A percentile compares a stretch with the other conserved stretches of the same genome.
Evolutionary conservation across 495 filamentous ascomycete species (phyloP).

Genomic region (Delitschia confertaspora): DNA sequence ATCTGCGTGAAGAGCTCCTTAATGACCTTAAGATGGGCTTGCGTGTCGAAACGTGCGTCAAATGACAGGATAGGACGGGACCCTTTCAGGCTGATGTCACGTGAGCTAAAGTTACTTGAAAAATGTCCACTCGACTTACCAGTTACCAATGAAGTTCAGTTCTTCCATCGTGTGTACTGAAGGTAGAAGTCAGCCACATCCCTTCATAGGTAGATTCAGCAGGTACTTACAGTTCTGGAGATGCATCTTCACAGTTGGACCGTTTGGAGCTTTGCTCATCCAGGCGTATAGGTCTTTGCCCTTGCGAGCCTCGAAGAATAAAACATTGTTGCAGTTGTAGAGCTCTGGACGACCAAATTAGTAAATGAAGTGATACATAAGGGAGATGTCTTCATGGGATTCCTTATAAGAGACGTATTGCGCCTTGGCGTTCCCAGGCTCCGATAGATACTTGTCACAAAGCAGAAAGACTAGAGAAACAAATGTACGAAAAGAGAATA

Average conservation of each 20-base stretch:
- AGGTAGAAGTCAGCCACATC: slow-evolving; percentile 5
- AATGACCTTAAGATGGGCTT: slow-evolving; percentile 60
- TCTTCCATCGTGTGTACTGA: slow-evolving; percentile 92
- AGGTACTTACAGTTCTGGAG: slow-evolving; percentile 48
- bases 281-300: slow-evolving; percentile 90
- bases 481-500: neutral
- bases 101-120: no score
- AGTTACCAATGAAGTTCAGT: slow-evolving; percentile 94
- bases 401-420: no score
- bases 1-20: slow-evolving; percentile 83
- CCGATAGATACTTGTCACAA: no score
- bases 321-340: slow-evolving; percentile 96
- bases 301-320: slow-evolving; percentile 95
- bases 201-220: slow-evolving; percentile 1
- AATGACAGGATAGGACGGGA: slow-evolving; percentile 93
- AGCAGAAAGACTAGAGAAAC: neutral
- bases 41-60: slow-evolving; percentile 71
- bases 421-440: no score
- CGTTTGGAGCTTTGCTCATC: slow-evolving; percentile 90
- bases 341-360: no score
- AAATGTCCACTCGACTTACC: no score
- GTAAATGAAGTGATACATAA: no score
- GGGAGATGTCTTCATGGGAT: no score
- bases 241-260: slow-evolving; percentile 83
- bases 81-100: slow-evolving; percentile 87